Conservation (phyloP, 257 asterid genomes). For the Nemophila menziesii region DNA sequence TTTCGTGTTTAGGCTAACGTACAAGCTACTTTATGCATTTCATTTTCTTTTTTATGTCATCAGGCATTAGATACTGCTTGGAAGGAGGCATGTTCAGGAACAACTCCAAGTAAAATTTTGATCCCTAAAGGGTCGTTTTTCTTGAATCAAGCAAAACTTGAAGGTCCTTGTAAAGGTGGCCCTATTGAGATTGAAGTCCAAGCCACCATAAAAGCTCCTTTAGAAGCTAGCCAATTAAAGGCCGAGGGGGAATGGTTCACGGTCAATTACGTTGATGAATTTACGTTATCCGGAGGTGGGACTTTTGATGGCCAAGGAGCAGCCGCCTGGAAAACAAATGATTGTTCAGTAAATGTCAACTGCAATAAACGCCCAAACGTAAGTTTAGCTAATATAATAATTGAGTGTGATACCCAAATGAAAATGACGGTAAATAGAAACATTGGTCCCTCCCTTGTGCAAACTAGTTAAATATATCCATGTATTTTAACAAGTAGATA, state of each 20-base stretch:
- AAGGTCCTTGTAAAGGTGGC: constrained; percentile 27
- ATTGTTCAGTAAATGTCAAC: constrained; percentile 12
- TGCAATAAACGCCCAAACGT: constrained; percentile 19
- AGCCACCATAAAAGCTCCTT: constrained; percentile 18
- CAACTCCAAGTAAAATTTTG: constrained; percentile 13
- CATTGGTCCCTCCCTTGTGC: too few species aligned
- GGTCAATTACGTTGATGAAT: constrained; percentile 9
- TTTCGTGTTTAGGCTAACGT: neutral
- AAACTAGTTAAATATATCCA: too few species aligned
- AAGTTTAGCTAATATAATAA: too few species aligned
- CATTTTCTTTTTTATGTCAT: too few species aligned
- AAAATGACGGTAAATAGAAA: too few species aligned
- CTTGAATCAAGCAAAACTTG: constrained; percentile 13
- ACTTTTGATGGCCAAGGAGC: constrained; percentile 29
- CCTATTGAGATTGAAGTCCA: too few species aligned
- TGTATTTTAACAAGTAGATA: too few species aligned
- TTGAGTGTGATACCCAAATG: too few species aligned
- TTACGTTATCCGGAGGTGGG: constrained; percentile 20
- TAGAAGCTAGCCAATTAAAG: constrained; percentile 11
- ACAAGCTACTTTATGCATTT: neutral
- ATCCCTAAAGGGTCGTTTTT: constrained; percentile 20
- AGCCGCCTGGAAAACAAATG: constrained; percentile 17
- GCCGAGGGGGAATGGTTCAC: constrained; percentile 14
- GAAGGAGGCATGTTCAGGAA: constrained; percentile 18
- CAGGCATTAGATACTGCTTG: constrained; percentile 25